phyloP scores from a whole-genome alignment of 345 rosid species.

The Salix arbutifolia region DNA sequence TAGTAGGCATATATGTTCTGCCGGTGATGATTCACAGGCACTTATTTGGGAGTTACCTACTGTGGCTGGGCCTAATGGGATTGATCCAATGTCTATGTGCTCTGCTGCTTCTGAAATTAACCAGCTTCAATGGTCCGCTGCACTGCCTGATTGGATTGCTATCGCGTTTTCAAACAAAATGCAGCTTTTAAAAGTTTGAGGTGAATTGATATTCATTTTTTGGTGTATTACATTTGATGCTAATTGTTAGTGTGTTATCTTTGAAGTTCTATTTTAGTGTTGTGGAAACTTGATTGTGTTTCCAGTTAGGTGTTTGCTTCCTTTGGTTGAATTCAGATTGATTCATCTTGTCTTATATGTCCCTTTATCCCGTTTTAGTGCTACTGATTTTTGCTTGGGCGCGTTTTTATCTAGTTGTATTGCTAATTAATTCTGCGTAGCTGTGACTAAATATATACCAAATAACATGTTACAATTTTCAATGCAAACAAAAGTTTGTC shows the following conservation, averaged over 20 bases:
- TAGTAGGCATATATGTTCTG: constrained; percentile 72
- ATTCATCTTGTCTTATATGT: neutral
- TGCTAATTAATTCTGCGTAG: too few species aligned
- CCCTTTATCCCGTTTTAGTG: neutral
- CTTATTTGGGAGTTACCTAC: constrained; percentile 92
- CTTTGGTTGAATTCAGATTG: constrained; percentile 1
- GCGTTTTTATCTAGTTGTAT: neutral
- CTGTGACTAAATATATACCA: too few species aligned
- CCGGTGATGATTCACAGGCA: constrained; percentile 79
- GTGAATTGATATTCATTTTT: neutral
- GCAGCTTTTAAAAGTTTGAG: constrained; percentile 92
- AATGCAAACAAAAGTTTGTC: too few species aligned
- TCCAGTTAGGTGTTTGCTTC: constrained; percentile 1
- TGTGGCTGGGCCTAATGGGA: constrained; percentile 88
- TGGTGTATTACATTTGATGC: neutral
- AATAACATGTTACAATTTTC: too few species aligned
- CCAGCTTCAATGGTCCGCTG: constrained; percentile 87
- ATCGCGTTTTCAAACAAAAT: constrained; percentile 74
- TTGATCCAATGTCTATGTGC: constrained; percentile 86
- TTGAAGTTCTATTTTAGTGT: neutral
- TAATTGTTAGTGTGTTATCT: neutral
- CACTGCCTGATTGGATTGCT: constrained; percentile 89
- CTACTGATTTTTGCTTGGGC: neutral
- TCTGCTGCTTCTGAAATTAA: constrained; percentile 81
- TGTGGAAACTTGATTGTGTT: neutral